These are phyloP conservation scores for Salix caprea DNA, from an alignment of 345 rosid genomes.

Conservation along the genomic window DNA sequence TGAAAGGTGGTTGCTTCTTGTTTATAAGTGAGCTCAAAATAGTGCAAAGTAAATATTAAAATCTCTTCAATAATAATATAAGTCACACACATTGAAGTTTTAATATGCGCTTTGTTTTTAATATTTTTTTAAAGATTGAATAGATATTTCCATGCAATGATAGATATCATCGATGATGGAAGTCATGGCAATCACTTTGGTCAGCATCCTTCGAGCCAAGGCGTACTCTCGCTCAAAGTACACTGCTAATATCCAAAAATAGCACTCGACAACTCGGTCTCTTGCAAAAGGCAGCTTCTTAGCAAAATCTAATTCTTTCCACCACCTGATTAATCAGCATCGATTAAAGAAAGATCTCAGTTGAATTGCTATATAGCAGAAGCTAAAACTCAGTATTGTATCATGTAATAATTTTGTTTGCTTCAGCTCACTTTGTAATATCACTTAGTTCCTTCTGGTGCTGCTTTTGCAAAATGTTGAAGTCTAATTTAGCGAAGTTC, in stretches of 20 bases:
- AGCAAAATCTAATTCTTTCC: conserved; percentile 18
- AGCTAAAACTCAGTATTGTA: no score
- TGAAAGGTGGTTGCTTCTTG: no score
- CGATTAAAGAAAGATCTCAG: not conserved
- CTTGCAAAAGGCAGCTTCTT: conserved; percentile 26
- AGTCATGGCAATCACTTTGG: conserved; percentile 9
- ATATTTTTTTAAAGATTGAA: no score
- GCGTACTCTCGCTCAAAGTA: conserved; percentile 21
- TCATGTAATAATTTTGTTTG: no score
- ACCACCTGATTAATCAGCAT: conserved; percentile 20
- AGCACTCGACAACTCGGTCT: conserved; percentile 22
- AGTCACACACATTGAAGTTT: no score
- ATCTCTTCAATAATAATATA: no score
- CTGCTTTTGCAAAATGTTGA: conserved; percentile 20
- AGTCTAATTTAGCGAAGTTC: conserved; percentile 36
- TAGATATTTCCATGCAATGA: no score
- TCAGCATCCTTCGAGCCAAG: conserved; percentile 3
- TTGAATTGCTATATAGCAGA: no score
- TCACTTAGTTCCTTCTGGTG: conserved; percentile 23
- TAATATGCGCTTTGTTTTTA: no score
- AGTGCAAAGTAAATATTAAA: no score
- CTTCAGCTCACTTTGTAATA: conserved; percentile 9
- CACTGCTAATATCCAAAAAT: conserved; percentile 20
- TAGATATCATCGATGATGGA: conserved; percentile 23
- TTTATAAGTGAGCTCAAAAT: no score